Percentiles rank a stretch among this genome's conserved stretches.
Evolutionary conservation across 495 filamentous ascomycete genomes (phyloP).

Genomic region (Neurospora intermedia): DNA sequence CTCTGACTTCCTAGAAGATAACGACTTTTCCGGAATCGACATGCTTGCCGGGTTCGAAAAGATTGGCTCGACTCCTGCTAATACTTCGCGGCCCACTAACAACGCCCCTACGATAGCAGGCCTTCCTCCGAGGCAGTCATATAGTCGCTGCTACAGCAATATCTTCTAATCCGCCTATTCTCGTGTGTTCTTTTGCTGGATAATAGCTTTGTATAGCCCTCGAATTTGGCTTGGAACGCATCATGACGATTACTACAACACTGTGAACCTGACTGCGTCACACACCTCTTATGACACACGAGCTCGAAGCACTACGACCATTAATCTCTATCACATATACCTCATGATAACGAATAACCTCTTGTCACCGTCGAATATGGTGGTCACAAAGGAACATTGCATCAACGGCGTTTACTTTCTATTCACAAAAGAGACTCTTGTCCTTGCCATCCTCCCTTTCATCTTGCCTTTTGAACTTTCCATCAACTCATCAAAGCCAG

Average conservation of each 20-base stretch:
- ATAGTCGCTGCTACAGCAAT: constrained; percentile 31
- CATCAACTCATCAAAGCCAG: neutral
- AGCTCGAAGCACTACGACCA: neutral
- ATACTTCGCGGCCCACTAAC: constrained; percentile 15
- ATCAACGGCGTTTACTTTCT: neutral
- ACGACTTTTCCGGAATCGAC: constrained; percentile 64
- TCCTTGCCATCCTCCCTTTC: neutral
- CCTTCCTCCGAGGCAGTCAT: constrained; percentile 6
- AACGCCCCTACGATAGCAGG: constrained; percentile 24
- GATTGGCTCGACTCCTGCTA: constrained; percentile 50
- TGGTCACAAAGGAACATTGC: neutral
- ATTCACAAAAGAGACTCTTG: neutral
- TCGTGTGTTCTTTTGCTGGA: constrained; percentile 6
- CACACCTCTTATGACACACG: neutral
- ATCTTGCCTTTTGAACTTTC: neutral
- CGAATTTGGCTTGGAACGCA: neutral
- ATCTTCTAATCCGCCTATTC: constrained; percentile 28
- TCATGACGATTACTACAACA: neutral
- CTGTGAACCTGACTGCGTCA: neutral
- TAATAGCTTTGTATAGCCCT: neutral
- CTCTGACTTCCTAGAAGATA: constrained; percentile 44
- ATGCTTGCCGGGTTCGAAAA: constrained; percentile 84
- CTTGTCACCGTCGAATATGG: neutral
- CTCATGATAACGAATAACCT: neutral
- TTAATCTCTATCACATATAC: neutral